phyloP scores from a whole-genome alignment of 306 rosid species.

The Cucurbita maxima region DNA sequence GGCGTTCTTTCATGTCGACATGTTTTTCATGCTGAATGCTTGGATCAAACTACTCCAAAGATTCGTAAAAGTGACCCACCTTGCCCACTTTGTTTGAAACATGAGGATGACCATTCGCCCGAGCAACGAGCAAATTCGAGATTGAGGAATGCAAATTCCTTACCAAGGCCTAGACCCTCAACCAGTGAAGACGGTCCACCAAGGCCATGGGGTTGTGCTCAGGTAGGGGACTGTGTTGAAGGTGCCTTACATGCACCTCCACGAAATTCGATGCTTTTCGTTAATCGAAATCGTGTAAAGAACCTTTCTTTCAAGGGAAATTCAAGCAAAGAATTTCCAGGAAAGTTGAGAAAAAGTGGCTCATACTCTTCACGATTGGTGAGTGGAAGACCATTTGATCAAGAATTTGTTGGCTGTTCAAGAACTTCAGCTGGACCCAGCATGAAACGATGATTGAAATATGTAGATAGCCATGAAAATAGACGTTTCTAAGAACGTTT shows the following conservation, averaged over 20 bases:
- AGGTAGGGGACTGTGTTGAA: slow-evolving; percentile 63
- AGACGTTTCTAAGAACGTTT: neutral
- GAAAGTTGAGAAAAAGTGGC: slow-evolving; percentile 41
- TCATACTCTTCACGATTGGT: slow-evolving; percentile 31
- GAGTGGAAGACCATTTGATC: slow-evolving; percentile 33
- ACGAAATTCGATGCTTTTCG: slow-evolving; percentile 39
- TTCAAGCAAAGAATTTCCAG: slow-evolving; percentile 45
- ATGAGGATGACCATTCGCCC: slow-evolving; percentile 35
- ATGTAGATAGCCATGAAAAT: slow-evolving; percentile 10
- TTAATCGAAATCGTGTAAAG: slow-evolving; percentile 49
- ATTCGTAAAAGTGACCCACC: slow-evolving; percentile 55
- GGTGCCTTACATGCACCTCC: slow-evolving; percentile 56
- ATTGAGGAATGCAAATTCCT: slow-evolving; percentile 26
- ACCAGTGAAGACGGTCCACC: slow-evolving; percentile 41
- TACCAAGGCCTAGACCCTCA: slow-evolving; percentile 33
- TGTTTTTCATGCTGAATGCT: slow-evolving; percentile 78
- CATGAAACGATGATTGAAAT: slow-evolving; percentile 23
- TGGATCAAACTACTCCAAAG: slow-evolving; percentile 65
- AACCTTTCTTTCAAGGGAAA: slow-evolving; percentile 47
- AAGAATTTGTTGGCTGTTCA: slow-evolving; percentile 40
- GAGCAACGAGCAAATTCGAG: slow-evolving; percentile 35
- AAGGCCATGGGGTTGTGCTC: slow-evolving; percentile 57
- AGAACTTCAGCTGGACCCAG: slow-evolving; percentile 31
- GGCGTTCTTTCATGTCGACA: slow-evolving; percentile 77
- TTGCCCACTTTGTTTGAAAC: slow-evolving; percentile 50